Evolutionary conservation across 2,329 filamentous ascomycete genomes (phyloP).

Genomic region (Apiospora arundinis): DNA sequence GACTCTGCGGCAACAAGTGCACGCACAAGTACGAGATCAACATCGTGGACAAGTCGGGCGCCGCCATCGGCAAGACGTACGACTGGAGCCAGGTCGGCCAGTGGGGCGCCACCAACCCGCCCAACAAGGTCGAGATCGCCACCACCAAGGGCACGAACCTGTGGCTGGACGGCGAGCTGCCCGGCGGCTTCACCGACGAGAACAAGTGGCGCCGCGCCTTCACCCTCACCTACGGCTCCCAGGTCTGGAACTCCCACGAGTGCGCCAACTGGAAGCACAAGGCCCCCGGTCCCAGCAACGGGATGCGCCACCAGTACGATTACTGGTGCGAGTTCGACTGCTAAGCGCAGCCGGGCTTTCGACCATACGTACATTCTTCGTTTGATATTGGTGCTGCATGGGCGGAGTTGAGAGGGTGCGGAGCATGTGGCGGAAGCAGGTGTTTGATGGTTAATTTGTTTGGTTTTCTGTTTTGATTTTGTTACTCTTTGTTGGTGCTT

Average conservation of each 20-base stretch:
- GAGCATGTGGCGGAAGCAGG: not conserved
- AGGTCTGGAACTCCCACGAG: not conserved
- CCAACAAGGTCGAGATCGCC: not conserved
- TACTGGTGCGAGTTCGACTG: not conserved
- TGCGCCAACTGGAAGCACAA: not conserved
- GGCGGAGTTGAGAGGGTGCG: not conserved
- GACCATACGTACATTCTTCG: too few species aligned
- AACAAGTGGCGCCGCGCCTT: not conserved
- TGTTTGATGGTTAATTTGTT: too few species aligned
- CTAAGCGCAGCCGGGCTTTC: not conserved
- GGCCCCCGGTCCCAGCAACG: not conserved
- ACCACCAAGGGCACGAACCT: not conserved
- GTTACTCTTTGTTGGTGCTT: too few species aligned
- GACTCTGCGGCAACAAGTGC: not conserved
- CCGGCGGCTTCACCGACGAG: not conserved
- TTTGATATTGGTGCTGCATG: not conserved
- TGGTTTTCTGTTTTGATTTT: too few species aligned
- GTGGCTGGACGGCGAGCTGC: not conserved
- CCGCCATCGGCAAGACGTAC: constrained; percentile 5
- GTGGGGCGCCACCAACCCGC: not conserved
- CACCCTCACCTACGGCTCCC: not conserved
- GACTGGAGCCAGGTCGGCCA: not conserved
- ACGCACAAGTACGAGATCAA: not conserved
- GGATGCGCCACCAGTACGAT: not conserved
- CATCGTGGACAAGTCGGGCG: not conserved